Evolutionary conservation across 257 asterid species (phyloP).

Genomic region (Oldenlandia corymbosa): DNA sequence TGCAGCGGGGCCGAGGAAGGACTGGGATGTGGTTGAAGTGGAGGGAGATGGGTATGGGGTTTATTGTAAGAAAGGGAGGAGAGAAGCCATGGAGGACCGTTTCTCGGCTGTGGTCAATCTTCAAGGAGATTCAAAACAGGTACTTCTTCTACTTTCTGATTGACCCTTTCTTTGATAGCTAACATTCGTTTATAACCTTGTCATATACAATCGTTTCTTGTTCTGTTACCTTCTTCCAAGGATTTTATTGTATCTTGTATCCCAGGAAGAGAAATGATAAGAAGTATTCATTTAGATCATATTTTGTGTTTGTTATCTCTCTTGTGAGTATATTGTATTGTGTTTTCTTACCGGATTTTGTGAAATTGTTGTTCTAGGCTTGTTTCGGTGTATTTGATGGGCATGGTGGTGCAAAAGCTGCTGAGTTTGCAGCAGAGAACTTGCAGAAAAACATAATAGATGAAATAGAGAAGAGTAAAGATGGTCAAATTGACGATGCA

Average conservation of each 20-base stretch:
- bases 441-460: slow-evolving; percentile 41
- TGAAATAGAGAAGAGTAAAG: slow-evolving; percentile 34
- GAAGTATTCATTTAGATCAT: too few species aligned
- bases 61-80: slow-evolving; percentile 76
- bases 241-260: background rate
- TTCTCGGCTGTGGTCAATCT: slow-evolving; percentile 51
- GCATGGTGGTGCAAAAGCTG: slow-evolving; percentile 77
- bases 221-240: background rate
- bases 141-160: slow-evolving; percentile 5
- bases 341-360: background rate
- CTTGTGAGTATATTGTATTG: background rate
- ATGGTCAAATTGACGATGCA: slow-evolving; percentile 33
- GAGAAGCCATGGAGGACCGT: slow-evolving; percentile 81
- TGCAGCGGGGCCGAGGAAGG: slow-evolving; percentile 16
- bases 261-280: too few species aligned
- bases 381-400: slow-evolving; percentile 73
- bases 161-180: background rate
- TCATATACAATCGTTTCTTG: background rate
- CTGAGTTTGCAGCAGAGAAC: slow-evolving; percentile 58
- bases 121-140: slow-evolving; percentile 61
- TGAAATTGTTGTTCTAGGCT: slow-evolving; percentile 33
- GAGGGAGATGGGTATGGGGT: slow-evolving; percentile 74
- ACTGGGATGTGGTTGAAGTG: slow-evolving; percentile 41
- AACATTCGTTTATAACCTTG: background rate
- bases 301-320: background rate